Conservation (phyloP, 768 basidiomycete genomes). For the Fistulinella prunicolor region DNA sequence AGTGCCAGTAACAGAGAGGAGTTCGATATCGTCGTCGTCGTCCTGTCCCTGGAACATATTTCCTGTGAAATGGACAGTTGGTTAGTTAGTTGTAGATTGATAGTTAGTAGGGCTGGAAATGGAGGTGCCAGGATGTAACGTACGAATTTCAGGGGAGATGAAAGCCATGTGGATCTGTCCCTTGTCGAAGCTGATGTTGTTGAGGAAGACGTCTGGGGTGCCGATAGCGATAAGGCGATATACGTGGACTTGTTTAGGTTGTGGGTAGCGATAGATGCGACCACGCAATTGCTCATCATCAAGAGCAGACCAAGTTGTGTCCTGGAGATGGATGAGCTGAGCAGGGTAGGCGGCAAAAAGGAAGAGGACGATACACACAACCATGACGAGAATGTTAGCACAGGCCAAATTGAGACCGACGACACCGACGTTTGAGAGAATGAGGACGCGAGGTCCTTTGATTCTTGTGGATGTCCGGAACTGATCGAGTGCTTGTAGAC, state of each 20-base stretch:
- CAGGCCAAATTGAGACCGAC: constrained; percentile 15
- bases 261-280: constrained; percentile 11
- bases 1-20: too few species aligned
- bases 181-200: constrained; percentile 23
- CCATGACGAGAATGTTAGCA: constrained; percentile 14
- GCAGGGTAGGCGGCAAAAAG: neutral
- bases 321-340: constrained; percentile 7
- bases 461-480: neutral
- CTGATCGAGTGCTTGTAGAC: neutral
- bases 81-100: too few species aligned
- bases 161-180: neutral
- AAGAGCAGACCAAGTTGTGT: constrained; percentile 21
- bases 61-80: too few species aligned
- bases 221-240: constrained; percentile 11
- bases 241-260: constrained; percentile 15
- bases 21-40: too few species aligned
- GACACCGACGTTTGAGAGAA: constrained; percentile 15
- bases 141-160: neutral
- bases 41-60: too few species aligned
- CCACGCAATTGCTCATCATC: constrained; percentile 19
- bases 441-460: neutral
- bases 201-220: constrained; percentile 19
- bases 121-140: too few species aligned
- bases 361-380: neutral
- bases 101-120: too few species aligned